phyloP scores from a whole-genome alignment of 768 basidiomycete genomes.

The Sutorius australiensis region DNA sequence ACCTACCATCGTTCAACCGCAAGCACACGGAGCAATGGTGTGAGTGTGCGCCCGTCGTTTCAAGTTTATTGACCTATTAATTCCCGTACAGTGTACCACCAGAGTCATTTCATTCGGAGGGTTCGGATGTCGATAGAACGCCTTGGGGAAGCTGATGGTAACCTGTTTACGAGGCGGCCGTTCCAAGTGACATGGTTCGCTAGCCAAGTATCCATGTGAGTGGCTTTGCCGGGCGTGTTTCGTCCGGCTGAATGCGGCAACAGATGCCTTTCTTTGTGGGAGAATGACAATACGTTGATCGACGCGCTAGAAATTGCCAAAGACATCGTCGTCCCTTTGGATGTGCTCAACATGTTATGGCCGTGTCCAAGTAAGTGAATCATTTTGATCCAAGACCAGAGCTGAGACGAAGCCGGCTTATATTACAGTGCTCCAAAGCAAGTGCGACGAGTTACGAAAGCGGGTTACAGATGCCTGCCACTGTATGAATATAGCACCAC shows the following conservation, averaged over 20 bases:
- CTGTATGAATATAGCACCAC: slow-evolving; percentile 38
- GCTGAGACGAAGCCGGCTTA: slow-evolving; percentile 8
- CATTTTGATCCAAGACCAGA: slow-evolving; percentile 4
- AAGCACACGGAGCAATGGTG: slow-evolving; percentile 78
- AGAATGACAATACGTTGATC: slow-evolving; percentile 52
- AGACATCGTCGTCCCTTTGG: slow-evolving; percentile 56
- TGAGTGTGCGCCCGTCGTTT: slow-evolving; percentile 37
- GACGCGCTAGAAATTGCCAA: slow-evolving; percentile 66
- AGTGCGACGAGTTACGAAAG: slow-evolving; percentile 47
- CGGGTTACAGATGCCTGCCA: slow-evolving; percentile 48
- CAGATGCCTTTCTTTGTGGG: slow-evolving; percentile 67
- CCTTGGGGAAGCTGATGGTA: slow-evolving; percentile 46
- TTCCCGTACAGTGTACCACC: slow-evolving; percentile 54
- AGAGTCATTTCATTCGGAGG: slow-evolving; percentile 60
- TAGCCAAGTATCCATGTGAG: slow-evolving; percentile 61
- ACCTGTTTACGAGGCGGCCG: slow-evolving; percentile 62
- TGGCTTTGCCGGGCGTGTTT: neutral
- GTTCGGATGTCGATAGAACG: slow-evolving; percentile 53
- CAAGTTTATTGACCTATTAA: slow-evolving; percentile 1
- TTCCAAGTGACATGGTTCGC: slow-evolving; percentile 71
- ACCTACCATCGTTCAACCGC: slow-evolving; percentile 57
- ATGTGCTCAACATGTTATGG: slow-evolving; percentile 69
- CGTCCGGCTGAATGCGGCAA: neutral
- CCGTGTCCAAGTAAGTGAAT: slow-evolving; percentile 46
- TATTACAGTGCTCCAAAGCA: slow-evolving; percentile 42